Evolutionary conservation across 805 yeast species (phyloP).

Genomic region (Teunomyces stri): DNA sequence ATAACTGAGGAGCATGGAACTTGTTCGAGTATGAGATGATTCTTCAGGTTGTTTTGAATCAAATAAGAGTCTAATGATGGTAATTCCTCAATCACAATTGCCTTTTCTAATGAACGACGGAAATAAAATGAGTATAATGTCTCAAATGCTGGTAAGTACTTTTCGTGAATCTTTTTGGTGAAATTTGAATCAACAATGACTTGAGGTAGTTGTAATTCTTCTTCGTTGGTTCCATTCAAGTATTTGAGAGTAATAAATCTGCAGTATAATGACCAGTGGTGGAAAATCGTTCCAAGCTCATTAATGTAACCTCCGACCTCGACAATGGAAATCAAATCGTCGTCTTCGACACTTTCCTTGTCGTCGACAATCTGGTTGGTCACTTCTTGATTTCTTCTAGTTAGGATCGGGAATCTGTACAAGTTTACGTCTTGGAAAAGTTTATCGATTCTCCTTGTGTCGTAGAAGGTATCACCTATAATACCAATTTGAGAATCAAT

Average conservation of each 20-base stretch:
- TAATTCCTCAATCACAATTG: constrained; percentile 69
- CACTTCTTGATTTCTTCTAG: constrained; percentile 12
- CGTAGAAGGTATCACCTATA: constrained; percentile 82
- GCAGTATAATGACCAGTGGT: constrained; percentile 81
- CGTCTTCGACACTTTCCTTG: constrained; percentile 25
- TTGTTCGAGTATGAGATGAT: constrained; percentile 33
- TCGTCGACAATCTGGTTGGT: constrained; percentile 11
- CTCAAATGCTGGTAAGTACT: constrained; percentile 63
- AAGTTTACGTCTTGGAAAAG: constrained; percentile 51
- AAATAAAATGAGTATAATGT: constrained; percentile 62
- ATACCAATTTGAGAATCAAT: constrained; percentile 92
- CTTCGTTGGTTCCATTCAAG: constrained; percentile 21
- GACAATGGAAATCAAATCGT: constrained; percentile 49
- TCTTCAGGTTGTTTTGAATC: neutral
- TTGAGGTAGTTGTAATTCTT: constrained; percentile 43
- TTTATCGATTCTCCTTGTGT: constrained; percentile 59
- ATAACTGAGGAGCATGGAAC: constrained; percentile 78
- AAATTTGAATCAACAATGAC: constrained; percentile 55
- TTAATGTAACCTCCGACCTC: constrained; percentile 63
- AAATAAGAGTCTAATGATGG: constrained; percentile 7
- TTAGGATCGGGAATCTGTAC: constrained; percentile 41
- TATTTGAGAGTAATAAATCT: constrained; percentile 71
- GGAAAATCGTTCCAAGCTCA: constrained; percentile 74
- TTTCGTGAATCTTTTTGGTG: constrained; percentile 50
- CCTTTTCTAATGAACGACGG: constrained; percentile 76